A percentile compares a stretch with the other conserved stretches of the same genome.
Conservation (phyloP, 2,329 filamentous ascomycete genomes). For the Knufia fluminis region DNA sequence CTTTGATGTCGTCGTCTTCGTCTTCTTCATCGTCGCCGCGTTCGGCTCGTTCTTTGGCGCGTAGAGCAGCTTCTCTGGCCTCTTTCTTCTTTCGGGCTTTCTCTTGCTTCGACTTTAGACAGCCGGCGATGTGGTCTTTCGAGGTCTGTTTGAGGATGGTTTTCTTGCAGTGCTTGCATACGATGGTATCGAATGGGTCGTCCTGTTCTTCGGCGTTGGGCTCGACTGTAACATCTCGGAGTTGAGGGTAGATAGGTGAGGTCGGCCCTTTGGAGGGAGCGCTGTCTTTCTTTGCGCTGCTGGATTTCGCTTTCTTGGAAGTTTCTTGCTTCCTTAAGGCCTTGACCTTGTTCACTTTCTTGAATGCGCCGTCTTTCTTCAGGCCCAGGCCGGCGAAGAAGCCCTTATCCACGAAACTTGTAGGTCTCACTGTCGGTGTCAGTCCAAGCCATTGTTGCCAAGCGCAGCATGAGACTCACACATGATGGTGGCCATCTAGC, state of each 20-base stretch:
- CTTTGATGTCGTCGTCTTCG: constrained; percentile 35
- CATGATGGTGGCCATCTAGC: not conserved
- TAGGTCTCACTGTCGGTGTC: not conserved
- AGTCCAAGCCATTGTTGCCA: not conserved
- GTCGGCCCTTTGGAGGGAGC: not conserved
- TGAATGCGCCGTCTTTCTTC: constrained; percentile 31
- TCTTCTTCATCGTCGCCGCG: constrained; percentile 39
- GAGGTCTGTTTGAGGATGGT: constrained; percentile 67
- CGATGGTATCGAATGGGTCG: constrained; percentile 66
- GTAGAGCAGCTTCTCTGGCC: constrained; percentile 59
- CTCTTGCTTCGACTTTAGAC: constrained; percentile 74
- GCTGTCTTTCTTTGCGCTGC: constrained; percentile 17
- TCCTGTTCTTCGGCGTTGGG: constrained; percentile 55
- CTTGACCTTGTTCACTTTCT: constrained; percentile 37
- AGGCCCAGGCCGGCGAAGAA: constrained; percentile 35
- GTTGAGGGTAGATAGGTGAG: constrained; percentile 5
- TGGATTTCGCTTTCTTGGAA: constrained; percentile 29
- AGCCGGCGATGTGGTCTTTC: constrained; percentile 71
- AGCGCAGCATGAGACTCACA: too few relatives aligned
- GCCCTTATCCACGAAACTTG: not conserved
- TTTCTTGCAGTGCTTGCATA: constrained; percentile 93
- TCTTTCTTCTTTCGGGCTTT: constrained; percentile 71
- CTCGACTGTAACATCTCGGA: constrained; percentile 23
- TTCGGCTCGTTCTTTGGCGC: constrained; percentile 44
- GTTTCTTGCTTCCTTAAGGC: constrained; percentile 31